phyloP scores from a whole-genome alignment of 1,284 basidiomycete genomes.

The Phellinidium pouzarii region DNA sequence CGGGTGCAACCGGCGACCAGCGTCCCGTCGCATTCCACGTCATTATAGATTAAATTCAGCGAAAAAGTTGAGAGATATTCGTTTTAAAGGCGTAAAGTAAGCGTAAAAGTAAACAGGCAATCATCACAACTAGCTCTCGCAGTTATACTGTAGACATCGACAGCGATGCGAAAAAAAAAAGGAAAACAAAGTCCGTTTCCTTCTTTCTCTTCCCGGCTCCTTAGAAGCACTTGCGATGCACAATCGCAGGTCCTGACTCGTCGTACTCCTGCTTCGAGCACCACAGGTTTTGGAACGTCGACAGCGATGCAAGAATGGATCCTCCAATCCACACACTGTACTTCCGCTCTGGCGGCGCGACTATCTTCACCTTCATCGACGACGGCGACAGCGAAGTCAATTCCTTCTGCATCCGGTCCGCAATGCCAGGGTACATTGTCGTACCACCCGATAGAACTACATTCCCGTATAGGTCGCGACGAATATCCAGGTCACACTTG shows the following conservation, averaged over 20 bases:
- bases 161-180: slow-evolving; percentile 1
- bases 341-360: slow-evolving; percentile 88
- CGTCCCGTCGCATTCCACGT: not conserved
- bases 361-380: slow-evolving; percentile 94
- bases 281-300: slow-evolving; percentile 95
- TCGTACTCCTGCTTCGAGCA: slow-evolving; percentile 92
- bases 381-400: slow-evolving; percentile 81
- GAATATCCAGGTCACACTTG: slow-evolving; percentile 77
- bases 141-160: not conserved
- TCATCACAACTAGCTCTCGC: not conserved
- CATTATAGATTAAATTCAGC: too few species aligned
- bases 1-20: not conserved
- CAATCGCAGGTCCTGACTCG: slow-evolving; percentile 80
- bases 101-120: slow-evolving; percentile 2
- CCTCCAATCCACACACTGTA: slow-evolving; percentile 99
- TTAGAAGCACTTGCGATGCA: slow-evolving; percentile 61
- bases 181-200: too few species aligned
- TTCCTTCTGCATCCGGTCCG: slow-evolving; percentile 99
- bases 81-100: slow-evolving; percentile 5
- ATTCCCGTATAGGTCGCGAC: slow-evolving; percentile 90
- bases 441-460: slow-evolving; percentile 95
- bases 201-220: not conserved
- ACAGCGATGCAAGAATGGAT: slow-evolving; percentile 92
- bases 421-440: slow-evolving; percentile 97
- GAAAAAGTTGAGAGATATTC: not conserved